Percentiles rank a stretch among this genome's conserved stretches.
These are phyloP conservation scores for Apiospora marii DNA, from an alignment of 2,329 filamentous ascomycete genomes.

Conservation along the genomic window DNA sequence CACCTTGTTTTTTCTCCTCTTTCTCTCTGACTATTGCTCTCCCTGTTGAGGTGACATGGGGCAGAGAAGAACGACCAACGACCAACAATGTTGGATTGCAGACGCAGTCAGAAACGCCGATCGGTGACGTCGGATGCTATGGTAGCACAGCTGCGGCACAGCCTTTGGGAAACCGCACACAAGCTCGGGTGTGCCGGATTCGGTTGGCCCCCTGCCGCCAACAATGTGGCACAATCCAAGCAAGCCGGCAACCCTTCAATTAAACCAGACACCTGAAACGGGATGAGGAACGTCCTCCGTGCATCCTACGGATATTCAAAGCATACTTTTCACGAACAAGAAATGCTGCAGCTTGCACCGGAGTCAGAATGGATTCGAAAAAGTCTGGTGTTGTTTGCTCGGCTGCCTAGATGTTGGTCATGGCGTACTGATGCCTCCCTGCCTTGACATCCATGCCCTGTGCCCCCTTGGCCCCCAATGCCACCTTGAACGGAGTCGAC, in stretches of 20 bases:
- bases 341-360: neutral
- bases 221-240: neutral
- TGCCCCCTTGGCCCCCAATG: neutral
- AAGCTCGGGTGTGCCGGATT: neutral
- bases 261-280: neutral
- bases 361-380: neutral
- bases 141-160: neutral
- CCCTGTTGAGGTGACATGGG: no score
- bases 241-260: neutral
- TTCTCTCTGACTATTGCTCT: no score
- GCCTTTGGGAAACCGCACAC: neutral
- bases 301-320: neutral
- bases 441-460: neutral
- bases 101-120: neutral
- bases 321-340: neutral
- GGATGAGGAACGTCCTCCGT: neutral
- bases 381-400: neutral
- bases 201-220: neutral
- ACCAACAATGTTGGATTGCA: neutral
- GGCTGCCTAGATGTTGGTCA: neutral
- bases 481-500: neutral
- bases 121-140: neutral
- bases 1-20: no score
- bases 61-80: neutral
- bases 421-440: neutral